These are phyloP conservation scores for Termitomyces sp. DNA, from an alignment of 768 basidiomycete species.

Conservation along the genomic window DNA sequence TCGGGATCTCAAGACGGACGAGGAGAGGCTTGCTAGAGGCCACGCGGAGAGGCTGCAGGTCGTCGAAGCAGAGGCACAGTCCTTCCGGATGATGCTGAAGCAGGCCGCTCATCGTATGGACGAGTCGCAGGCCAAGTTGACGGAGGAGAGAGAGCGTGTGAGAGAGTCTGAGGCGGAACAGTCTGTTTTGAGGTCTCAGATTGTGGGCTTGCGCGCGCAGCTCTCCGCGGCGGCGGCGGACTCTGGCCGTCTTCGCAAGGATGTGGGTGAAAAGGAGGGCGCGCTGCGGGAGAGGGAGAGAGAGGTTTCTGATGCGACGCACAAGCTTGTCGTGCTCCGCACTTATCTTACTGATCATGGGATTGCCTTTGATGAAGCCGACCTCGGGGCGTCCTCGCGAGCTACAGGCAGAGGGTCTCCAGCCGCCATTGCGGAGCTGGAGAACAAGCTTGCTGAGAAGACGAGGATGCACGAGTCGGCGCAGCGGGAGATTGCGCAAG, in stretches of 20 bases:
- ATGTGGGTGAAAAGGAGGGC: slow-evolving; percentile 59
- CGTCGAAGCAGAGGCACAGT: slow-evolving; percentile 70
- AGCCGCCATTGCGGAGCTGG: slow-evolving; percentile 60
- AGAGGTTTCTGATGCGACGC: slow-evolving; percentile 60
- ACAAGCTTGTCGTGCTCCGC: slow-evolving; percentile 75
- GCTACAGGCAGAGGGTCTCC: slow-evolving; percentile 33
- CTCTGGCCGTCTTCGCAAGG: slow-evolving; percentile 62
- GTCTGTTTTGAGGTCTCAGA: slow-evolving; percentile 61
- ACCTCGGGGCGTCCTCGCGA: slow-evolving; percentile 40
- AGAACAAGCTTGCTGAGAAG: slow-evolving; percentile 69
- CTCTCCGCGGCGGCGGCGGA: slow-evolving; percentile 65
- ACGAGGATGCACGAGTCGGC: slow-evolving; percentile 66
- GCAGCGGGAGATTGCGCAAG: slow-evolving; percentile 68
- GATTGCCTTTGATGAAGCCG: slow-evolving; percentile 70
- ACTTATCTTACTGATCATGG: slow-evolving; percentile 88
- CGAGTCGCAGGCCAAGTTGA: slow-evolving; percentile 57
- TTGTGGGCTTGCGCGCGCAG: slow-evolving; percentile 68
- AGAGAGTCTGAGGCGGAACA: slow-evolving; percentile 63
- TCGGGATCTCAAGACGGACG: slow-evolving; percentile 77
- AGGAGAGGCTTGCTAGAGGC: slow-evolving; percentile 68
- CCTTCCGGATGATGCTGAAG: slow-evolving; percentile 74
- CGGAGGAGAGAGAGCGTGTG: slow-evolving; percentile 59
- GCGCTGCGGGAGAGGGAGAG: slow-evolving; percentile 58
- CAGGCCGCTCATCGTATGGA: slow-evolving; percentile 71
- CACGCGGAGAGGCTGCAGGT: slow-evolving; percentile 81